Evolutionary conservation across 2,329 filamentous ascomycete genomes (phyloP).

Genomic region (Ceratocystis variospora): DNA sequence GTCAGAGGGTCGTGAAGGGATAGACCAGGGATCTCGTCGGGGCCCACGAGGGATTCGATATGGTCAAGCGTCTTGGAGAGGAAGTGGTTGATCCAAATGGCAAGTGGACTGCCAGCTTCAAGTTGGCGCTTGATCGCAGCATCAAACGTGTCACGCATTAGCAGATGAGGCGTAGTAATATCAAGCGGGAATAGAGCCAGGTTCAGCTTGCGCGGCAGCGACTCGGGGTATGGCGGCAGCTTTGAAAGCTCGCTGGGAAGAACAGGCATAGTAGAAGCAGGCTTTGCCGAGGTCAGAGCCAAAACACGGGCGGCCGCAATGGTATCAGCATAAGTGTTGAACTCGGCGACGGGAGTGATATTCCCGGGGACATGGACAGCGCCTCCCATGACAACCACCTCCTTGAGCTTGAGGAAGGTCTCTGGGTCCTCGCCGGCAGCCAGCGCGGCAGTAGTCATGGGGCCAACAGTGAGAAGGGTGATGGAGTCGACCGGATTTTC

Average conservation of each 20-base stretch:
- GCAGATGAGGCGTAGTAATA: constrained; percentile 57
- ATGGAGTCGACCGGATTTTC: constrained; percentile 74
- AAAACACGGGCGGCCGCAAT: constrained; percentile 64
- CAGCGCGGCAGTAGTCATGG: constrained; percentile 82
- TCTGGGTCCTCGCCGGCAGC: constrained; percentile 81
- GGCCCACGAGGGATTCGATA: constrained; percentile 47
- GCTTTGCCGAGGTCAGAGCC: constrained; percentile 59
- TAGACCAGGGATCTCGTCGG: constrained; percentile 44
- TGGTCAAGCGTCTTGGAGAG: constrained; percentile 57
- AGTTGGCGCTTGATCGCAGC: constrained; percentile 41
- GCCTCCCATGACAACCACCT: constrained; percentile 92
- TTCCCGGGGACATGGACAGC: constrained; percentile 70
- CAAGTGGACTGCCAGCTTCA: constrained; percentile 54
- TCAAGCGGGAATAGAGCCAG: constrained; percentile 64
- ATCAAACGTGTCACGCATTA: constrained; percentile 47
- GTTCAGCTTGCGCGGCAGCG: constrained; percentile 48
- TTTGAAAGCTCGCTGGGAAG: constrained; percentile 37
- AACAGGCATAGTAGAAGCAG: constrained; percentile 67
- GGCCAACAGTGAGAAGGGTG: constrained; percentile 80
- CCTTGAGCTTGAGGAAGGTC: constrained; percentile 75
- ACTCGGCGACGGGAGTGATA: constrained; percentile 73
- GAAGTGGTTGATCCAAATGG: constrained; percentile 59
- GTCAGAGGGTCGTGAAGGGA: constrained; percentile 67
- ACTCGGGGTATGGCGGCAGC: constrained; percentile 49
- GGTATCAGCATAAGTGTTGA: constrained; percentile 87